Conservation (phyloP, 768 basidiomycete genomes). For the Grammothele lineata region DNA sequence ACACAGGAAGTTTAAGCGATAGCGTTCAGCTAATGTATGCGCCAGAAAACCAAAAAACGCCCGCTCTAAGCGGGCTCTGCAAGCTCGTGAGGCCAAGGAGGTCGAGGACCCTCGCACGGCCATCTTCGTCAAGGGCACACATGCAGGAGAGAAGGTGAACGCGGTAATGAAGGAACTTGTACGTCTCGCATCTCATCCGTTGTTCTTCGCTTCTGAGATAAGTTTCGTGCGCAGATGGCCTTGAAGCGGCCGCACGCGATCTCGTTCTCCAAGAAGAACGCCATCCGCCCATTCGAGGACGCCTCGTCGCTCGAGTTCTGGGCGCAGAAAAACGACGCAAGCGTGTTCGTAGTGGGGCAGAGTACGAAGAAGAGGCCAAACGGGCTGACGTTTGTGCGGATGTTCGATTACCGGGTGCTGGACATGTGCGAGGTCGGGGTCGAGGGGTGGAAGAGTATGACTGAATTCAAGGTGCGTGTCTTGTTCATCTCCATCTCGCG, state of each 20-base stretch:
- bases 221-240: conserved; percentile 59
- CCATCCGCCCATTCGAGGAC: conserved; percentile 87
- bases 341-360: conserved; percentile 85
- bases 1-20: background rate
- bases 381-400: conserved; percentile 78
- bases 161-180: conserved; percentile 88
- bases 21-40: background rate
- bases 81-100: conserved; percentile 84
- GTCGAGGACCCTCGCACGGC: conserved; percentile 84
- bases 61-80: conserved; percentile 84
- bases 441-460: conserved; percentile 74
- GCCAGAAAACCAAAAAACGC: conserved; percentile 92
- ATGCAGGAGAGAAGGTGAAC: conserved; percentile 77
- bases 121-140: conserved; percentile 87
- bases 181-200: conserved; percentile 25
- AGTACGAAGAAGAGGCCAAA: conserved; percentile 94
- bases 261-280: conserved; percentile 92
- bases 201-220: background rate
- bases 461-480: conserved; percentile 71
- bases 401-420: conserved; percentile 79
- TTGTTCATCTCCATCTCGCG: background rate
- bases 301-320: conserved; percentile 85
- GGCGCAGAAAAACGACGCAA: conserved; percentile 90
- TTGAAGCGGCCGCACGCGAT: conserved; percentile 90
- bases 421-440: conserved; percentile 97